Evolutionary conservation across 371 early-diverging fungal genomes (phyloP), one percentile per base, ranked within the genome.

Genomic region (Parasitella parasitica): DNA sequence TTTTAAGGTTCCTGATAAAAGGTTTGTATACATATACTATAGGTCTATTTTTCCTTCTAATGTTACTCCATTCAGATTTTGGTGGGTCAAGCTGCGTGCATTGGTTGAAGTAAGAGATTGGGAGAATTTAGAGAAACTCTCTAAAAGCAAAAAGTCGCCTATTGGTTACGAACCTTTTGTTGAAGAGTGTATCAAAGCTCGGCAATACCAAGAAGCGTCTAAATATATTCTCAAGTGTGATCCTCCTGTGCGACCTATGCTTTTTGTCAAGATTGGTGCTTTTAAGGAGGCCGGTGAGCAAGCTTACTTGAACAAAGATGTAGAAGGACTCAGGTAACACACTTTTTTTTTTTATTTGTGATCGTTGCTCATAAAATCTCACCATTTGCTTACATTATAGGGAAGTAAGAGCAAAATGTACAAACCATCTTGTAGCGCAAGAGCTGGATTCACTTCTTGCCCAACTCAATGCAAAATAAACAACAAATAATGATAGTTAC

Each of bases 161-260:
- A 91, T 94, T 58, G 94, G 94, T 5, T 93, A 89, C 59, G 86
- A 82, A 66, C 92, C 94, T 15, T 94, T 94, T 80, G 93, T 91
- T 18, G 90, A 91, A 59, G 92, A 89, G 56, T 93, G 92, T 59
- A 84, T 92, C 32, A 83, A 83, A 57, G 91, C 92, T 16, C 78
- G 83, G 67, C 91, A 92, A 67, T 86, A 83, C 46, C 84, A 84
- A 30, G 93, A 94, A 70, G 93, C 94, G 0, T 80, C 86, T 39
- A 88, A 88, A 66, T 94, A 93, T 63, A 91, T 93, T 38, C 70
- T 86, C 5, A 82, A 82, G 43, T 93, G 94, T 63, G 92, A 93
- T 54, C 76, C 86, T 1, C 71, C 76, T 5, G 77, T 84, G 1
- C 76, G 91, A 6, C 89, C 94, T 1, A 77, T 77, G 53, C 70